A percentile compares a stretch with the other conserved stretches of the same genome.
Conservation (phyloP, 495 filamentous ascomycete genomes). For the Aspergillus heteromorphus region DNA sequence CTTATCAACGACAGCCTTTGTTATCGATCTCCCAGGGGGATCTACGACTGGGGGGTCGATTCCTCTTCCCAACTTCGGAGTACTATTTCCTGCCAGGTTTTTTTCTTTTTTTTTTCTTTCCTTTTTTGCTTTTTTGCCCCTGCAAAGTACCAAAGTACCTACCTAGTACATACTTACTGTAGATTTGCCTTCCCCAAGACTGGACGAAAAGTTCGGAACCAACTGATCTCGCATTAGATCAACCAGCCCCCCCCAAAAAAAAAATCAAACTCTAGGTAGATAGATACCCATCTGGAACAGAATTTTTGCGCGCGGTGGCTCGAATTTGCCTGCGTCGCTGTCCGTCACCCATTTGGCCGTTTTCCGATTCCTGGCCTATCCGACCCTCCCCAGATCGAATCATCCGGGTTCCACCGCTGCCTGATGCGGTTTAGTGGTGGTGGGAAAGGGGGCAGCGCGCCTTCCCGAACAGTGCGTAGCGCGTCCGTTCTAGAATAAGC, state of each 20-base stretch:
- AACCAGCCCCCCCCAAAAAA: too few relatives aligned
- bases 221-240: too few relatives aligned
- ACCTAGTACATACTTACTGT: too few relatives aligned
- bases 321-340: not conserved
- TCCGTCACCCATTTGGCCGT: conserved; percentile 4
- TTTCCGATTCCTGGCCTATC: too few relatives aligned
- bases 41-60: conserved; percentile 17
- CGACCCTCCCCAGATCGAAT: conserved; percentile 35
- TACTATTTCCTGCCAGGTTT: conserved; percentile 3
- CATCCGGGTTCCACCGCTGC: conserved; percentile 26
- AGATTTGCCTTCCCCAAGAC: too few relatives aligned
- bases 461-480: conserved; percentile 20
- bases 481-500: conserved; percentile 27
- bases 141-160: too few relatives aligned
- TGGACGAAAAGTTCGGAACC: too few relatives aligned
- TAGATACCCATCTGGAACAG: too few relatives aligned
- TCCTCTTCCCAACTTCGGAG: conserved; percentile 1
- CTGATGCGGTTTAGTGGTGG: conserved; percentile 24
- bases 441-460: conserved; percentile 20
- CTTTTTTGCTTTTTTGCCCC: conserved; percentile 11
- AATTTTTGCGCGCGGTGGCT: conserved; percentile 4
- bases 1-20: conserved; percentile 15
- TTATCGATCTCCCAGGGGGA: conserved; percentile 24
- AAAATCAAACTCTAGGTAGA: too few relatives aligned
- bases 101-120: conserved; percentile 10